phyloP scores from a whole-genome alignment of 1,284 basidiomycete genomes.

The Clitocybe nebularis region DNA sequence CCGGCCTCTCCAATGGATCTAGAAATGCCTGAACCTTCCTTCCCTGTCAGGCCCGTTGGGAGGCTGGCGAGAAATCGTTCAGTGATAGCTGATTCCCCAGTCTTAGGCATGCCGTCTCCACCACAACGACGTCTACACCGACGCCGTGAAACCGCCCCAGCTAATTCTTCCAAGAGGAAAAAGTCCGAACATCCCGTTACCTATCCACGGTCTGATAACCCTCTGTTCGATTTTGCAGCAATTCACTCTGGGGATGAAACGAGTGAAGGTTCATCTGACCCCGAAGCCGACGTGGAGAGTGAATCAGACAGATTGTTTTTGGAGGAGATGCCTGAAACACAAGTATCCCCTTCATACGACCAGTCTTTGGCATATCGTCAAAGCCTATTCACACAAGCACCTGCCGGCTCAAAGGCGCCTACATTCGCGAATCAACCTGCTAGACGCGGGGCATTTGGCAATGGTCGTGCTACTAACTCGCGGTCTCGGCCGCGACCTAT shows the following conservation, averaged over 20 bases:
- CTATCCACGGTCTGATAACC: conserved; percentile 42
- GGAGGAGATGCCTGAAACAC: conserved; percentile 63
- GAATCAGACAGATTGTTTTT: conserved; percentile 72
- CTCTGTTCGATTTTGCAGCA: conserved; percentile 64
- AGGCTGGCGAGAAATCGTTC: conserved; percentile 25
- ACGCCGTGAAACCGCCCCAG: conserved; percentile 22
- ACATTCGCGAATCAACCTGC: conserved; percentile 49
- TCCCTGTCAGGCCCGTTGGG: conserved; percentile 47
- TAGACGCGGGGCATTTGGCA: conserved; percentile 37
- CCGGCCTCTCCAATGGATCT: conserved; percentile 2
- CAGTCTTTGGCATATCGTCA: conserved; percentile 64
- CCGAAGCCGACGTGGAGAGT: conserved; percentile 56
- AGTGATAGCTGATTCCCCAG: conserved; percentile 29
- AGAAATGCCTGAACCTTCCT: conserved; percentile 36
- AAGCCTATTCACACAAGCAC: conserved; percentile 68
- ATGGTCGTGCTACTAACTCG: conserved; percentile 21
- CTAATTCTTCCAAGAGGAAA: conserved; percentile 25
- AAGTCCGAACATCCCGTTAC: conserved; percentile 21
- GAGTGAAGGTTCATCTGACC: conserved; percentile 56
- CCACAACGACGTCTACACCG: conserved; percentile 44
- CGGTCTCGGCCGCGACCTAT: conserved; percentile 24
- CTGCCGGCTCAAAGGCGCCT: conserved; percentile 41
- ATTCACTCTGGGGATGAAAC: conserved; percentile 78
- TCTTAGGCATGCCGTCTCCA: conserved; percentile 32
- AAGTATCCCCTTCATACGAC: conserved; percentile 72